phyloP scores from a whole-genome alignment of 148 eudicot species.

The Rhododendron kiyosumense region DNA sequence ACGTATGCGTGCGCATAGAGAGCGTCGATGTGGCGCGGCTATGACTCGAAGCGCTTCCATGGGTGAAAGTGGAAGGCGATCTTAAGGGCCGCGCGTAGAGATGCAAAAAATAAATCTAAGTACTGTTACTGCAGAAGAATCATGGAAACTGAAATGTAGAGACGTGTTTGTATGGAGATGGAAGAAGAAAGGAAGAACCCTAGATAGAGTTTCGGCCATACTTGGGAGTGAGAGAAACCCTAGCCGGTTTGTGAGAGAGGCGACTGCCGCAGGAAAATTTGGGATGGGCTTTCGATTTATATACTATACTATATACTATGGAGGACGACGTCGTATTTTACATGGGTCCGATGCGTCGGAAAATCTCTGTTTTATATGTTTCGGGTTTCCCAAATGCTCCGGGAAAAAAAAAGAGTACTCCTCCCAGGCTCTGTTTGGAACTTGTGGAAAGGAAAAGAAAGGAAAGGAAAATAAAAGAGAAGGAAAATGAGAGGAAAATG shows the following conservation, averaged over 20 bases:
- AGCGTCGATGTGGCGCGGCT: slow-evolving; percentile 66
- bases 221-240: background rate
- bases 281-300: background rate
- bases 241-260: background rate
- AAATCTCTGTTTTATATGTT: no score
- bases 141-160: background rate
- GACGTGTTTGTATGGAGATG: background rate
- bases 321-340: no score
- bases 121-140: background rate
- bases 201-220: background rate
- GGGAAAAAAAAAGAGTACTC: no score
- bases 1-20: background rate
- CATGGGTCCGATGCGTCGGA: no score
- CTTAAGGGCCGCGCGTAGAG: slow-evolving; percentile 78
- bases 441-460: no score
- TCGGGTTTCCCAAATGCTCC: no score
- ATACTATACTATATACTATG: background rate
- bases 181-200: background rate
- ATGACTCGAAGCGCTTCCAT: slow-evolving; percentile 98
- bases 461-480: no score
- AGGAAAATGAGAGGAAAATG: no score
- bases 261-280: background rate
- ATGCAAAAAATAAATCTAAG: background rate
- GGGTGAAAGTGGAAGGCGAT: slow-evolving; percentile 63
- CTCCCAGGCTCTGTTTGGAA: no score